Base-by-base conservation (phyloP, 2,329 filamentous ascomycete genomes). In the Neobulgaria alba region DNA sequence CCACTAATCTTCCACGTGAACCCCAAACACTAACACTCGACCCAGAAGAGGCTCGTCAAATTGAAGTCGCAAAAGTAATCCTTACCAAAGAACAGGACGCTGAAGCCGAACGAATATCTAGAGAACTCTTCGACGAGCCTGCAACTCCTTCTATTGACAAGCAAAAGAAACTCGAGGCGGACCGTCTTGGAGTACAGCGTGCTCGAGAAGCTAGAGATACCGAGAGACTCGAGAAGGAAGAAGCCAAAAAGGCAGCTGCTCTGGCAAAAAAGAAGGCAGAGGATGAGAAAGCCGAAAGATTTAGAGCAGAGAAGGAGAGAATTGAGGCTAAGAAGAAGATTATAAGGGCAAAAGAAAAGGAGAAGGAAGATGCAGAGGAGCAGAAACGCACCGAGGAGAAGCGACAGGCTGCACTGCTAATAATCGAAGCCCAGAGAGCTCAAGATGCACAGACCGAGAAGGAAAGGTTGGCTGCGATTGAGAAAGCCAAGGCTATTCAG, bases 61-160 rank as follows among this genome's bases (percentile, higher is more conserved):
- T 30, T 26, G 20, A 36, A 15, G 43, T 46, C 10, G 51, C 53
- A 3, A 37, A 49, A 9, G 21, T 29, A 1, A 53, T 56, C 8
- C 32, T 53, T 4, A 10, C 38, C 10, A 43, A 45, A 37, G 47
- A 50, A 29, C 9, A 41, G 2, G 29, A 47, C 5, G 46, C 20
- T 3, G 35, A 39, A 33, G 46, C 20, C 3, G 35, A 39, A 33
- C 29, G 41, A 2, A n/a, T n/a, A n/a, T n/a, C n/a, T n/a, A n/a
- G n/a, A n/a, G n/a, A n/a, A n/a, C n/a, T n/a, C n/a, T n/a, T n/a
- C n/a, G n/a, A n/a, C n/a, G n/a, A n/a, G n/a, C n/a, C n/a, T n/a
- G n/a, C n/a, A n/a, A n/a, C n/a, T n/a, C n/a, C n/a, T n/a, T n/a
- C n/a, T n/a, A n/a, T n/a, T n/a, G 36, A 21, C 12, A 45, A 26